Evolutionary conservation across 2,329 filamentous ascomycete genomes (phyloP).

Genomic region (Boeremia exigua): DNA sequence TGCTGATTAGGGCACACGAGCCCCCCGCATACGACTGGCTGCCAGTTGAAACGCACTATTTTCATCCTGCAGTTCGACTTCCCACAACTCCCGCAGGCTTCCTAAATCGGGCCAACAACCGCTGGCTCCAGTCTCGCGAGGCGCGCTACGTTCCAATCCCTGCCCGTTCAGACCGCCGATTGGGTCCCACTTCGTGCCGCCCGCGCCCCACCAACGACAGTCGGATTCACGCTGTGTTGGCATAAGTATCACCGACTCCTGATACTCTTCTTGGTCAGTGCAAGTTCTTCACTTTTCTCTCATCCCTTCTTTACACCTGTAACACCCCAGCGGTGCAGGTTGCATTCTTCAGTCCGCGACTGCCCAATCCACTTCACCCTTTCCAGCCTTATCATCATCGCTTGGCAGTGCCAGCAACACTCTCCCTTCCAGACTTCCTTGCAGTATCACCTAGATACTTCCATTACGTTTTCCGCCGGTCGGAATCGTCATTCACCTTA

Average conservation of each 20-base stretch:
- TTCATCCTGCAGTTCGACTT: constrained; percentile 39
- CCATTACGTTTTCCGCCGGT: constrained; percentile 38
- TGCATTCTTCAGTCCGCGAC: constrained; percentile 26
- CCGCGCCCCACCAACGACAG: constrained; percentile 31
- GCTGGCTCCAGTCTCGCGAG: constrained; percentile 34
- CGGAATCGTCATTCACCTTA: constrained; percentile 37
- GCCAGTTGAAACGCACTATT: constrained; percentile 44
- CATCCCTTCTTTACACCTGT: constrained; percentile 33
- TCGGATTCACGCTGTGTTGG: constrained; percentile 29
- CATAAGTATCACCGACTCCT: constrained; percentile 44
- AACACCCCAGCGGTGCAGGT: constrained; percentile 39
- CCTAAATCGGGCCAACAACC: constrained; percentile 42
- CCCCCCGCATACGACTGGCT: constrained; percentile 18
- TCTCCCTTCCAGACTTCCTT: constrained; percentile 31
- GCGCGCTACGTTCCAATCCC: constrained; percentile 38
- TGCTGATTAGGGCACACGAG: constrained; percentile 20
- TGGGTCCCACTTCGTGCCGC: constrained; percentile 37
- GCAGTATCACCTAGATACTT: constrained; percentile 22
- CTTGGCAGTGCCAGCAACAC: constrained; percentile 39
- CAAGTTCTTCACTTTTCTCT: constrained; percentile 34
- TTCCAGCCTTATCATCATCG: constrained; percentile 24
- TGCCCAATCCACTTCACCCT: constrained; percentile 26
- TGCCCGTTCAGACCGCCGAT: constrained; percentile 29
- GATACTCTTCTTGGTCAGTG: constrained; percentile 36
- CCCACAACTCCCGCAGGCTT: constrained; percentile 32